Base-by-base conservation (phyloP, 768 basidiomycete species). In the Suillus weaverae region DNA sequence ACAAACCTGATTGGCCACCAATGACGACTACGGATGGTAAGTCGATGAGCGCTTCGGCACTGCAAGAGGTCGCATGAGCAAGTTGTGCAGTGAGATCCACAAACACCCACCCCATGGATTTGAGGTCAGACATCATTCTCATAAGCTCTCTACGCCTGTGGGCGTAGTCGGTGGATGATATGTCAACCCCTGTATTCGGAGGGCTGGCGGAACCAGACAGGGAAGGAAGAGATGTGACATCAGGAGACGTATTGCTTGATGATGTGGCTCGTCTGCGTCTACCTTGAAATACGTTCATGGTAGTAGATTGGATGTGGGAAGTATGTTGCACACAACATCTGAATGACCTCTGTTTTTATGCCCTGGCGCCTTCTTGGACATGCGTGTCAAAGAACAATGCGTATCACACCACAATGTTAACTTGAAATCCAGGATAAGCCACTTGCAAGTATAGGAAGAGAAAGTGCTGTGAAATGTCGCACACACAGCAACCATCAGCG, bases 1-100 rank as follows among this genome's bases (percentile, higher is more conserved):
- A 65, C 68, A 73, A 73, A n/a, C 83, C 85, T 8, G 83, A 81
- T 70, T 86, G 85, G 51, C 83, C 84, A 16, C 84, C 84, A 44
- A 84, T 83, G 48, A 84, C 82, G 22, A 80, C 80, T 51, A 85
- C 81, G 9, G 82, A 73, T 9, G 85, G 83, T 6, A 86, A 71
- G 62, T 85, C 83, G 13, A 85, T 70, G 30, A 83, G 80, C 4
- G 74, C 75, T 70, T 84, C 80, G 2, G 79, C 77, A 1, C 82
- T 81, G 33, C 30, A 53, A 13, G 59, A 36, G n/a, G 7, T 56
- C 35, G 18, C 8, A 54, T 61, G 68, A 62, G n/a, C 16, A 60
- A 48, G 57, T 1, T 43, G 43, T 41, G 18, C 14, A 33, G 22
- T n/a, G 56, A 43, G 14, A 36, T 14, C 5, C 22, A 48, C 33